phyloP scores from a whole-genome alignment of 352 stramenopile genomes.

The Elongisporangium undulatum region DNA sequence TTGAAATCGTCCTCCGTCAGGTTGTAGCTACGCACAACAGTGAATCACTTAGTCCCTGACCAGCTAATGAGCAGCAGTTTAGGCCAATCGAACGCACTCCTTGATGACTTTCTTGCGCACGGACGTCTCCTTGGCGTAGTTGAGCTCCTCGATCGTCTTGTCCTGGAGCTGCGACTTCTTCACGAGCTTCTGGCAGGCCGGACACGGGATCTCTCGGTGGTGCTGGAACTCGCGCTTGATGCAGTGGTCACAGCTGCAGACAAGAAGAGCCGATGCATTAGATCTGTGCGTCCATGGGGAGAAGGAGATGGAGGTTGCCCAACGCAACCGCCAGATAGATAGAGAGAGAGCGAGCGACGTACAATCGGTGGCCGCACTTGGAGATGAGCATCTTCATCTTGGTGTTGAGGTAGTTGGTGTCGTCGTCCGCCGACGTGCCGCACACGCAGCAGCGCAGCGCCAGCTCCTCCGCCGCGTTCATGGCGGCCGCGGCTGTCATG shows the following conservation, averaged over 20 bases:
- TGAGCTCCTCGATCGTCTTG: slow-evolving; percentile 87
- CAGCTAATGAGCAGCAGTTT: neutral
- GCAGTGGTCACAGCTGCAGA: slow-evolving; percentile 71
- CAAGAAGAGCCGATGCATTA: neutral
- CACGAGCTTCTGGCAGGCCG: slow-evolving; percentile 74
- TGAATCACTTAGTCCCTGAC: neutral
- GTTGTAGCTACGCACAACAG: slow-evolving; percentile 61
- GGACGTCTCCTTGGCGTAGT: slow-evolving; percentile 83
- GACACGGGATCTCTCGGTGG: slow-evolving; percentile 82
- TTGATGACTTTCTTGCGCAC: slow-evolving; percentile 86
- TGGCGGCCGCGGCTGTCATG: slow-evolving; percentile 9
- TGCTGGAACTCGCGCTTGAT: slow-evolving; percentile 88
- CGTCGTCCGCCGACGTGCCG: slow-evolving; percentile 78
- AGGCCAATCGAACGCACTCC: slow-evolving; percentile 33
- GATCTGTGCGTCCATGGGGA: neutral
- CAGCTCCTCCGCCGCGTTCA: slow-evolving; percentile 53
- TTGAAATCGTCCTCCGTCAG: slow-evolving; percentile 87
- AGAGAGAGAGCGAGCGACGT: slow-evolving; percentile 21
- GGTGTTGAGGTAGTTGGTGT: slow-evolving; percentile 88
- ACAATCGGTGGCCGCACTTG: slow-evolving; percentile 88
- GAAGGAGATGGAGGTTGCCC: neutral
- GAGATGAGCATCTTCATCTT: slow-evolving; percentile 93
- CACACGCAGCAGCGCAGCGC: slow-evolving; percentile 86
- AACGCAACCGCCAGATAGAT: slow-evolving; percentile 1
- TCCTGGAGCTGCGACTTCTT: slow-evolving; percentile 89